These are phyloP conservation scores for Diaporthe humulicola DNA, from an alignment of 2,329 filamentous ascomycete genomes.

Conservation along the genomic window DNA sequence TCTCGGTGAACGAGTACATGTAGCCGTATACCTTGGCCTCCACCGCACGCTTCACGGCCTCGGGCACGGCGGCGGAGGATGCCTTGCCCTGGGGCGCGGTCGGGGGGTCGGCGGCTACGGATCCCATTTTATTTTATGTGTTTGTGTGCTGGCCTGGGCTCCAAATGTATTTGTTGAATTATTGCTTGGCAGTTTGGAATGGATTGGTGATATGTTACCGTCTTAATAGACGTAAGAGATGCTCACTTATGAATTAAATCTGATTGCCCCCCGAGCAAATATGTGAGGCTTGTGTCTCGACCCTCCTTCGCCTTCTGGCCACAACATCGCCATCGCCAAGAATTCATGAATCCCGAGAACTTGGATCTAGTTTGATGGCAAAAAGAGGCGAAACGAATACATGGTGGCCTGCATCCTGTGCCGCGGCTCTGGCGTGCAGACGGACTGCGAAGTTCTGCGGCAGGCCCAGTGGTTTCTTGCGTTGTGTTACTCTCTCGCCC, in stretches of 20 bases:
- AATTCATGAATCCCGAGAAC: neutral
- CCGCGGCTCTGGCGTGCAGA: neutral
- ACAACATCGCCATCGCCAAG: slow-evolving; percentile 17
- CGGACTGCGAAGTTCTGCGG: neutral
- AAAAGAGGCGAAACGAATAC: neutral
- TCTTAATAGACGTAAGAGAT: neutral
- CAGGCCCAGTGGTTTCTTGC: neutral
- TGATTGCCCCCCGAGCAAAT: neutral
- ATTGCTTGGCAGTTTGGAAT: too few species aligned
- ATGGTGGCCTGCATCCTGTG: neutral
- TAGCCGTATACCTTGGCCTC: slow-evolving; percentile 22
- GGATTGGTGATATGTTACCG: neutral
- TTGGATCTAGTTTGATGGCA: neutral
- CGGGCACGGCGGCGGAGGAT: slow-evolving; percentile 3
- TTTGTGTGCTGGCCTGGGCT: neutral
- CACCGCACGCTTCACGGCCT: slow-evolving; percentile 13
- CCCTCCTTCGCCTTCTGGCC: neutral
- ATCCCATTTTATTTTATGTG: slow-evolving; percentile 10
- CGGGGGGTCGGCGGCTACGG: slow-evolving; percentile 20
- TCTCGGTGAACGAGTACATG: slow-evolving; percentile 26
- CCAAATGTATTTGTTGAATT: neutral
- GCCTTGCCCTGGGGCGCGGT: slow-evolving; percentile 14
- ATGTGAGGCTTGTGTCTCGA: too few species aligned
- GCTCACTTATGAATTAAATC: slow-evolving; percentile 12
- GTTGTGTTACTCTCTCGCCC: neutral